phyloP scores from a whole-genome alignment of 139 green algal species.

The Picochlorum sp. region DNA sequence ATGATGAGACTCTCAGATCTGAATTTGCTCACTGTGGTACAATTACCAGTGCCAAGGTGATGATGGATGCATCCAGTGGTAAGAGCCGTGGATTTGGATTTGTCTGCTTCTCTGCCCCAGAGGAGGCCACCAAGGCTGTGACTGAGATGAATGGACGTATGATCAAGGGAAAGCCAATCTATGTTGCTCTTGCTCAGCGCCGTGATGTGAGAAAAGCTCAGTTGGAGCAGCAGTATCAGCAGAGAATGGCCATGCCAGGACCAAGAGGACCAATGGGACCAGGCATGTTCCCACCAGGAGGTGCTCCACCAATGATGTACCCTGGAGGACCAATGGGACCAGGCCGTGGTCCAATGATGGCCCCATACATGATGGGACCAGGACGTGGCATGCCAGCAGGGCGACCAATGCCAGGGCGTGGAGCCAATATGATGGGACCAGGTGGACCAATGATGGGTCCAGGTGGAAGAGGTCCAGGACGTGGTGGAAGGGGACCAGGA shows the following conservation, averaged over 20 bases:
- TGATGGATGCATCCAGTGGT: conserved; percentile 55
- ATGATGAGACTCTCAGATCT: conserved; percentile 56
- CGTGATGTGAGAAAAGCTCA: conserved; percentile 68
- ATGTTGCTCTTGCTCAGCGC: conserved; percentile 82
- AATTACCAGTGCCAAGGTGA: conserved; percentile 86
- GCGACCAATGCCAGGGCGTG: conserved; percentile 6
- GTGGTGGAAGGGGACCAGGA: conserved; percentile 13
- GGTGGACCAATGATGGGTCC: neutral
- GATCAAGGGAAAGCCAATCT: conserved; percentile 82
- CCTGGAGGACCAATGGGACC: conserved; percentile 14
- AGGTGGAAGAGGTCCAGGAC: conserved; percentile 12
- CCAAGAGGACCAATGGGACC: conserved; percentile 39
- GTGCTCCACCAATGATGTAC: conserved; percentile 33
- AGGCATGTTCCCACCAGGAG: conserved; percentile 22
- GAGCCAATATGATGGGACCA: conserved; percentile 1
- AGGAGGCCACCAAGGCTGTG: conserved; percentile 77
- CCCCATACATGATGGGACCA: conserved; percentile 22
- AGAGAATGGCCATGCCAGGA: conserved; percentile 20
- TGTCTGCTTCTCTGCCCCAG: conserved; percentile 78
- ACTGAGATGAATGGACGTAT: conserved; percentile 76
- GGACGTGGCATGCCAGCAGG: conserved; percentile 17
- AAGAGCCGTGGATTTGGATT: conserved; percentile 85
- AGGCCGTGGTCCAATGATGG: conserved; percentile 22
- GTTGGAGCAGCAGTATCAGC: conserved; percentile 60
- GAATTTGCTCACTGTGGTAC: conserved; percentile 55